Evolutionary conservation across 148 eudicot species (phyloP).

Genomic region (Vaccinium macrocarpon): DNA sequence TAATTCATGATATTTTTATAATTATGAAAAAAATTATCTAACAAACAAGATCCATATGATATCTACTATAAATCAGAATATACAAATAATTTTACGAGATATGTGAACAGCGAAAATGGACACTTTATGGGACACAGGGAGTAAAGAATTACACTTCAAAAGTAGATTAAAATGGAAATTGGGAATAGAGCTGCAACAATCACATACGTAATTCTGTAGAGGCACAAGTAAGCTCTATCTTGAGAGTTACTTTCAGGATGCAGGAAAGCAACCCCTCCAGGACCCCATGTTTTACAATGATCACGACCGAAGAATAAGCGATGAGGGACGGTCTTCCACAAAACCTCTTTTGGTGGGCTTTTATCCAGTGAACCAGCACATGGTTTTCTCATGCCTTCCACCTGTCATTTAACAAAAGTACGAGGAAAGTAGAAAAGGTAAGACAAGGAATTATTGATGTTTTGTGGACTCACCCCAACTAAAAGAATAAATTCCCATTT

Average conservation of each 20-base stretch:
- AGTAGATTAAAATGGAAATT: not conserved
- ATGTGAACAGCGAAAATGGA: no score
- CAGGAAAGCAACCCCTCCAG: constrained; percentile 95
- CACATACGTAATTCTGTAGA: constrained; percentile 83
- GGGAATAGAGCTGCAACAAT: constrained; percentile 16
- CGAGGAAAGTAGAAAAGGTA: not conserved
- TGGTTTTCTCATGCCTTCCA: constrained; percentile 74
- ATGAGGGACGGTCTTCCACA: constrained; percentile 69
- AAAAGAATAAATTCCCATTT: not conserved
- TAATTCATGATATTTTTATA: no score
- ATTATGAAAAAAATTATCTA: no score
- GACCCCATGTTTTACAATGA: constrained; percentile 68
- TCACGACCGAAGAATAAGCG: constrained; percentile 87
- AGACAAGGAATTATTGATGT: not conserved
- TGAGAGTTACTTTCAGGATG: constrained; percentile 57
- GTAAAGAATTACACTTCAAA: not conserved
- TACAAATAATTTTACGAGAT: no score
- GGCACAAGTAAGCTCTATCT: constrained; percentile 59
- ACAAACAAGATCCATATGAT: no score
- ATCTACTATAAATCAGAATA: no score
- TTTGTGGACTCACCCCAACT: not conserved
- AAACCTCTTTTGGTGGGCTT: constrained; percentile 64
- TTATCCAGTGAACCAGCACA: constrained; percentile 82
- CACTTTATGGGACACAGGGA: no score
- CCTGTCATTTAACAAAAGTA: constrained; percentile 35